Conservation (phyloP, 2,329 filamentous ascomycete species). For the Phialemonium atrogriseum region DNA sequence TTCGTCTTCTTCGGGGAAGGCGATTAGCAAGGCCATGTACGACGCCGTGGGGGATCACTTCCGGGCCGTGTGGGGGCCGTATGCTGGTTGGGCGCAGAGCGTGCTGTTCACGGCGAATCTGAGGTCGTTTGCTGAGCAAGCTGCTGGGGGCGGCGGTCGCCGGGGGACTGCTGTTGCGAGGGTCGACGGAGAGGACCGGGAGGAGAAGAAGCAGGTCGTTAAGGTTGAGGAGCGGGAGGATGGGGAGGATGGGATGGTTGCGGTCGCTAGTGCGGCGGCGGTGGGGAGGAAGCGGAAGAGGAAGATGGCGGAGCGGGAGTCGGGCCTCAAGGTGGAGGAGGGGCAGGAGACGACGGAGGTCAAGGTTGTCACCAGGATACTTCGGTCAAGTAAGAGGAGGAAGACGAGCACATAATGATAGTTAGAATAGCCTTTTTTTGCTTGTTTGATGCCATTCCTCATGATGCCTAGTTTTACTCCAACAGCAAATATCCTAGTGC, state of each 20-base stretch:
- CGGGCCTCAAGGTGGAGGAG: slow-evolving; percentile 1
- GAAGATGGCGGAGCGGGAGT: not conserved
- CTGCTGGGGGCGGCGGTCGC: slow-evolving; percentile 26
- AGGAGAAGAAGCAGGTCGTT: slow-evolving; percentile 19
- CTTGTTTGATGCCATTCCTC: too few species aligned
- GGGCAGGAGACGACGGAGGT: not conserved
- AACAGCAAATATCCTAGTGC: too few species aligned
- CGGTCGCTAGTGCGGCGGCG: too few species aligned
- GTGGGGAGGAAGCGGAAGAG: too few species aligned
- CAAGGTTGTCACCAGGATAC: slow-evolving; percentile 5
- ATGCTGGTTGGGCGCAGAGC: slow-evolving; percentile 96
- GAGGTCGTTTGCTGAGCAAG: slow-evolving; percentile 68
- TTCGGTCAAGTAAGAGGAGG: slow-evolving; percentile 6
- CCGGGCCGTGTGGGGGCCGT: slow-evolving; percentile 77
- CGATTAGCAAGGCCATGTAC: slow-evolving; percentile 81
- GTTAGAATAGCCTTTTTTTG: too few species aligned
- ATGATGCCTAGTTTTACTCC: too few species aligned
- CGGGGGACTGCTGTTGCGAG: too few species aligned
- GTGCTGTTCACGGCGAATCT: slow-evolving; percentile 94
- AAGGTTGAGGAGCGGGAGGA: not conserved
- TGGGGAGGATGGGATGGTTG: not conserved
- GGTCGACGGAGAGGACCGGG: slow-evolving; percentile 18
- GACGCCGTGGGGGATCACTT: slow-evolving; percentile 88
- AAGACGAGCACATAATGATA: slow-evolving; percentile 6
- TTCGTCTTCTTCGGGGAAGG: slow-evolving; percentile 70